Percentiles rank a stretch among this genome's conserved stretches.
Evolutionary conservation across 1,284 basidiomycete genomes (phyloP).

Genomic region (Hypsizygus ulmarius): DNA sequence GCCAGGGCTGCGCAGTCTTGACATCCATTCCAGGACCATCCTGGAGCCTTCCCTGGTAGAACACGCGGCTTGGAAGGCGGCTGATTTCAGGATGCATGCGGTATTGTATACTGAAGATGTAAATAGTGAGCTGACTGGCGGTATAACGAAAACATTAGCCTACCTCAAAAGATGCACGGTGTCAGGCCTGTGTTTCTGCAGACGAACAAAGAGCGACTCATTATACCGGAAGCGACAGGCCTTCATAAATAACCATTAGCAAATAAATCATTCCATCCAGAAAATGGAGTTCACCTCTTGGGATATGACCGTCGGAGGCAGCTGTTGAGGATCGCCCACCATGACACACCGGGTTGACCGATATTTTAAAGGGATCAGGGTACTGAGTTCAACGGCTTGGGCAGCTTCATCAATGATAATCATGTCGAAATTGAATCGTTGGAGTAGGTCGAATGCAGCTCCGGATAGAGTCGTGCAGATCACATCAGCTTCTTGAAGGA

Average conservation of each 20-base stretch:
- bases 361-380: slow-evolving; percentile 96
- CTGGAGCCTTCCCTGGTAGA: slow-evolving; percentile 80
- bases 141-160: slow-evolving; percentile 16
- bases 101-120: slow-evolving; percentile 82
- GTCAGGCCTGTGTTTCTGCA: slow-evolving; percentile 77
- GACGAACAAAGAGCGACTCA: slow-evolving; percentile 90
- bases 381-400: slow-evolving; percentile 94
- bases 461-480: slow-evolving; percentile 95
- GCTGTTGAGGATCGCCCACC: slow-evolving; percentile 97
- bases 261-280: background rate
- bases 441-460: slow-evolving; percentile 86
- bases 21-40: slow-evolving; percentile 89
- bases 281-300: slow-evolving; percentile 48
- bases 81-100: slow-evolving; percentile 99
- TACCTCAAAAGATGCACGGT: slow-evolving; percentile 91
- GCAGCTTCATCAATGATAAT: slow-evolving; percentile 98
- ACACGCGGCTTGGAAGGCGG: slow-evolving; percentile 82
- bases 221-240: slow-evolving; percentile 84
- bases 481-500: slow-evolving; percentile 88
- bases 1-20: slow-evolving; percentile 89
- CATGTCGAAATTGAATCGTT: slow-evolving; percentile 89
- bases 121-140: slow-evolving; percentile 10
- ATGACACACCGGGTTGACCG: slow-evolving; percentile 84
- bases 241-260: slow-evolving; percentile 30
- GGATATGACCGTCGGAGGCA: slow-evolving; percentile 96